These are phyloP conservation scores for Iris pallida DNA, from an alignment of 116 monocot species.

Conservation along the genomic window DNA sequence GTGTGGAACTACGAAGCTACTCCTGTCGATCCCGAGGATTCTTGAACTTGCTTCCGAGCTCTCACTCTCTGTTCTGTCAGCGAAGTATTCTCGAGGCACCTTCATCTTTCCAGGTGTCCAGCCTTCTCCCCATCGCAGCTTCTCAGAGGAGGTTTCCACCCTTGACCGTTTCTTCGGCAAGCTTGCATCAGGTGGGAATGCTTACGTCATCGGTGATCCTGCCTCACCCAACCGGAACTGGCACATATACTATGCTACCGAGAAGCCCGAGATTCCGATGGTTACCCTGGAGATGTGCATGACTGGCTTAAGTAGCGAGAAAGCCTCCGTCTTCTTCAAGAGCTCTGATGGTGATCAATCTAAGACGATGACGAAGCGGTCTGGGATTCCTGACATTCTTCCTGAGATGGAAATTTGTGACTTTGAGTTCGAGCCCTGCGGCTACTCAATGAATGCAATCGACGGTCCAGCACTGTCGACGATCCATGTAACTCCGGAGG, in stretches of 20 bases:
- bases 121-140: constrained; percentile 16
- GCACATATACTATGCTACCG: constrained; percentile 21
- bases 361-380: constrained; percentile 52
- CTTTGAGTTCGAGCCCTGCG: constrained; percentile 82
- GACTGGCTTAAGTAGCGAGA: constrained; percentile 3
- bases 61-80: constrained; percentile 3
- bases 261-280: constrained; percentile 15
- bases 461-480: constrained; percentile 50
- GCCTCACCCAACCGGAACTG: constrained; percentile 12
- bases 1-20: constrained; percentile 19
- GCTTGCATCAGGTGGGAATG: constrained; percentile 19
- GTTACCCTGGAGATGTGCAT: constrained; percentile 23
- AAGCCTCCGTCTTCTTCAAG: constrained; percentile 17
- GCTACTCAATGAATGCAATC: constrained; percentile 88
- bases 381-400: constrained; percentile 64
- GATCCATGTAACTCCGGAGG: constrained; percentile 81
- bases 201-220: constrained; percentile 14
- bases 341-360: background rate
- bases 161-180: constrained; percentile 14
- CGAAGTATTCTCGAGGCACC: constrained; percentile 13
- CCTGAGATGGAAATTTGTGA: constrained; percentile 91
- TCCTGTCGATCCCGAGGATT: constrained; percentile 9
- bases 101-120: constrained; percentile 18
- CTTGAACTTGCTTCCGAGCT: constrained; percentile 15
- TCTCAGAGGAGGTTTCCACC: constrained; percentile 16